Evolutionary conservation across 2,329 filamentous ascomycete genomes (phyloP), one percentile per base, ranked within the genome.

Genomic region (Trichoderma citrinoviride): DNA sequence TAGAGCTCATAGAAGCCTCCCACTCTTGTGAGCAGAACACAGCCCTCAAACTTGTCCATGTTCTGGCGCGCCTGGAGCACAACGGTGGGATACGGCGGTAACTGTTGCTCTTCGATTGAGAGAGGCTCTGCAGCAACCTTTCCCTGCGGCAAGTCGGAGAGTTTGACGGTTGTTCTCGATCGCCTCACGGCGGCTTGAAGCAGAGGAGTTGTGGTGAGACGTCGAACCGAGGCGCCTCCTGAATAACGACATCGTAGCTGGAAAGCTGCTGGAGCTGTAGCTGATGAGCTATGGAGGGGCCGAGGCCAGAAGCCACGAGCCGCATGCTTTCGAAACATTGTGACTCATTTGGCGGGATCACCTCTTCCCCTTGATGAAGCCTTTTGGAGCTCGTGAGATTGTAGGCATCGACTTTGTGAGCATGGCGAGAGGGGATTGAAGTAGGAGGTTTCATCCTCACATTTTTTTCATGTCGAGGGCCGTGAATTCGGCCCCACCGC

Each of bases 1-100:
- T 99, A 99, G 65, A 99, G 81, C 85, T 99, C 95, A 77, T 98
- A 99, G 78, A 99, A 99, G 66, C 93, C 90, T 64, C 95, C 95
- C 29, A 99, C 93, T 64, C 94, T 87, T 4, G 95, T 99, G 66
- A 99, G 80, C 7, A 99, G 77, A 44, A 99, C 90, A 77, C 94
- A 98, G 71, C 96, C 92, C 72, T 88, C 86, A 78, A 96, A 97
- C 72, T 90, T 93, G 70, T 87, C 84, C 89, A 98, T 97, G 78
- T 97, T 96, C 70, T 88, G 91, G 64, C 87, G 86, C 29, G 92
- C 94, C 75, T 97, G 93, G 73, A 92, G 86, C 65, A 98, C 81
- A 54, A 98, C 90, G n/a, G 92, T 90, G 17, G 95, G 93, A 76
- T 97, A 97, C 5, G 79, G 73, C 17, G 85, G 83, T 17, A 70